Evolutionary conservation across 208 protist genomes (phyloP).

Genomic region (Trichomonas gallinae): DNA sequence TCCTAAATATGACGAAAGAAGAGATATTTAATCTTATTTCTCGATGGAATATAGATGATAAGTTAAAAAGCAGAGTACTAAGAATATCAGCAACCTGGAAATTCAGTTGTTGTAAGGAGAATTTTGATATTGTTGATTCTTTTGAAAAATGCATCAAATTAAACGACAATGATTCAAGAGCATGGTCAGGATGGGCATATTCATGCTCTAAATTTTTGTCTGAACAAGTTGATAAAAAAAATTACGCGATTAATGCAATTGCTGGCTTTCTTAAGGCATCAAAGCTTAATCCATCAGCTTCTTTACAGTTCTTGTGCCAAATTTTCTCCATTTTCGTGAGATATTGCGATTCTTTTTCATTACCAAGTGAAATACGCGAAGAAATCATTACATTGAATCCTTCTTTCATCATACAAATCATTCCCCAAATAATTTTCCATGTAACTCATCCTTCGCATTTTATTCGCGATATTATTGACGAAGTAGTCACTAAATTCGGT

Average conservation of each 20-base stretch:
- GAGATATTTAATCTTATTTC: neutral
- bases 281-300: neutral
- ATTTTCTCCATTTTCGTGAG: neutral
- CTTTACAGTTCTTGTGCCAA: slow-evolving; percentile 1
- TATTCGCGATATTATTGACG: neutral
- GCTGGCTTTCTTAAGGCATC: neutral
- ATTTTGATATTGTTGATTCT: neutral
- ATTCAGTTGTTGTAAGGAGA: neutral
- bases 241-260: neutral
- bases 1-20: neutral
- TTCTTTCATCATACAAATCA: neutral
- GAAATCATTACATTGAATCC: neutral
- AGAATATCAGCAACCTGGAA: neutral
- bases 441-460: neutral
- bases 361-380: neutral
- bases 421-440: neutral
- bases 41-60: neutral
- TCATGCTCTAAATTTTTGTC: neutral
- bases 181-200: neutral
- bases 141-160: neutral
- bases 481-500: neutral
- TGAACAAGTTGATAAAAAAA: neutral
- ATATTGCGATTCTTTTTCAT: neutral
- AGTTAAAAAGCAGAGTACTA: neutral
- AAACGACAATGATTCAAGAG: neutral